Evolutionary conservation across 345 rosid species (phyloP), one percentile per base, ranked within the genome.

Genomic region (Microthlaspi erraticum): DNA sequence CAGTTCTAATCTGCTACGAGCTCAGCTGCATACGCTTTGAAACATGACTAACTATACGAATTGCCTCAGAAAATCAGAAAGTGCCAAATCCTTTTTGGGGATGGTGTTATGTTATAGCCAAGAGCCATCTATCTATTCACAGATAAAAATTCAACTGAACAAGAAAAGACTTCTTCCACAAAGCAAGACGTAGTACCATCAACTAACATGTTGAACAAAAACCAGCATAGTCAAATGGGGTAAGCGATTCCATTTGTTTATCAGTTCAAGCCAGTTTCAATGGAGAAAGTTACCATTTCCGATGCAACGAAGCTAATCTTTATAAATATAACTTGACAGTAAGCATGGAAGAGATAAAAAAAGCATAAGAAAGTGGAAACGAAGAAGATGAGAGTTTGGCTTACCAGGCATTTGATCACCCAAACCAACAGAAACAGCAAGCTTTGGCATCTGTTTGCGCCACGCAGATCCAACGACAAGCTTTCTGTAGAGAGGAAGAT

Each of bases 381-480:
- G 1, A 10, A 67, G 38, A 54, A 57, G 38, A 19, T 14, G 10
- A 19, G 61, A 73, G 59, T 32, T 29, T 55, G 9, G 67, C 69
- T 76, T 91, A 94, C 99, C 99, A 42, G 98, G 96, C 98, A 91
- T 92, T 83, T 88, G 77, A 77, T 83, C 91, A 69, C 91, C 96
- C 75, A 94, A 77, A 16, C 98, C 99, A 68, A 94, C 96, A 0
- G 90, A 94, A 60, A 94, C 81, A 5, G 99, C 99, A 58, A 94
- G 95, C 79, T 87, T 94, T 2, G 99, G 99, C 99, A 94, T 91
- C 86, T 94, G 99, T 81, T 88, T 94, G 39, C 99, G 87, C 99
- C 99, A 89, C 0, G 99, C 97, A 3, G 99, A 94, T 39, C 88
- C 93, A 52, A 91, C 84, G 1, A 94, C 98, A 39, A 94, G 99